Conservation (phyloP, 192 early-diverging fungal genomes). For the Umbelopsis vinacea region DNA sequence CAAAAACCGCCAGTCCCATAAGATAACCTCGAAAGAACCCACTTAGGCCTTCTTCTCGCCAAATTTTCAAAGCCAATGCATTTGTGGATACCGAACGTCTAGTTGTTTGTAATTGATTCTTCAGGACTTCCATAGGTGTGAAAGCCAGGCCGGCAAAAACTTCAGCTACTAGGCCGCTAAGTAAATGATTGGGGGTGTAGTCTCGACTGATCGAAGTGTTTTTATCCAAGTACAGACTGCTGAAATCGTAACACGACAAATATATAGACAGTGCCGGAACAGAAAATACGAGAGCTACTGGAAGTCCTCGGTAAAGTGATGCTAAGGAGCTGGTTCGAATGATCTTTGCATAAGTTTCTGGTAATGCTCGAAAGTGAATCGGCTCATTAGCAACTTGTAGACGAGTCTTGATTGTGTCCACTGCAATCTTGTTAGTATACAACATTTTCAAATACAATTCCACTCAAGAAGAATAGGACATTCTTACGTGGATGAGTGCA, state of each 20-base stretch:
- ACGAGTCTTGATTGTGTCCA: slow-evolving; percentile 80
- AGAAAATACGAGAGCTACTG: slow-evolving; percentile 68
- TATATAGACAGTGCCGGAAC: slow-evolving; percentile 76
- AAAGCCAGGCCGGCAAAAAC: slow-evolving; percentile 68
- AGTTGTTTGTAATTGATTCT: slow-evolving; percentile 69
- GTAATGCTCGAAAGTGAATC: slow-evolving; percentile 26
- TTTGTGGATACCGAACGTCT: slow-evolving; percentile 24
- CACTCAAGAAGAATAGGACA: not conserved
- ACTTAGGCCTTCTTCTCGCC: slow-evolving; percentile 54
- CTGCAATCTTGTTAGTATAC: slow-evolving; percentile 22
- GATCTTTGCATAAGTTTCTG: slow-evolving; percentile 29
- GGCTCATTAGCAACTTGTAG: slow-evolving; percentile 51
- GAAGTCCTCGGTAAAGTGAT: slow-evolving; percentile 70
- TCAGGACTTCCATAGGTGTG: slow-evolving; percentile 89
- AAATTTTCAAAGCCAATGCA: slow-evolving; percentile 54
- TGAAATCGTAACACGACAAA: slow-evolving; percentile 68
- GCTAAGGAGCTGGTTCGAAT: slow-evolving; percentile 23
- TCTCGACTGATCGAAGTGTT: slow-evolving; percentile 29
- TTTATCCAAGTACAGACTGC: slow-evolving; percentile 47
- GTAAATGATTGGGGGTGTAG: slow-evolving; percentile 56
- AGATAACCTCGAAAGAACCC: slow-evolving; percentile 80
- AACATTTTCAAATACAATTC: not conserved
- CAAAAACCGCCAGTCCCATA: slow-evolving; percentile 73
- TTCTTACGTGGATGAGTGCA: slow-evolving; percentile 66
- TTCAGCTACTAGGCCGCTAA: slow-evolving; percentile 68